Conservation (phyloP, 1,139 yeast species). For the Lodderomyces theae region DNA sequence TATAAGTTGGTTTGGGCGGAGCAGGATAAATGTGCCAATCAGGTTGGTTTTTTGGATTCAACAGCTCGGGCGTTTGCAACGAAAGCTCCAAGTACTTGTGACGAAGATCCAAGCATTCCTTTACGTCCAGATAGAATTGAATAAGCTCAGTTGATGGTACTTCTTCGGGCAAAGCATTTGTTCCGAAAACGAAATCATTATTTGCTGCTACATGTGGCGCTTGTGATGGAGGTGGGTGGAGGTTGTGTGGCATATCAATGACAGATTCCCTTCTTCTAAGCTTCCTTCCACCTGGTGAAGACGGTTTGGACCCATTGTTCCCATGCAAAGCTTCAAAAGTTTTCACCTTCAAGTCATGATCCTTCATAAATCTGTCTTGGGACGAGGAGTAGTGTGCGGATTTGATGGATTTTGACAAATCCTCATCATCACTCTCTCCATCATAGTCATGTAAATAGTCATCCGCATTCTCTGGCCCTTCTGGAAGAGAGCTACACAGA, state of each 20-base stretch:
- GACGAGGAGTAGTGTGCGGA: constrained; percentile 64
- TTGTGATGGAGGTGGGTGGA: constrained; percentile 25
- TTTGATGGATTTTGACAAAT: constrained; percentile 29
- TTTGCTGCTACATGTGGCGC: constrained; percentile 5
- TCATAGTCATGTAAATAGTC: constrained; percentile 16
- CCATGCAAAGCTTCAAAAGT: constrained; percentile 57
- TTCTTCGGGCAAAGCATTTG: constrained; percentile 64
- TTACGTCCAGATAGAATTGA: constrained; percentile 67
- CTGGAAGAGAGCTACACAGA: constrained; percentile 4
- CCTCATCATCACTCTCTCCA: constrained; percentile 30
- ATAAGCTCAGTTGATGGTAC: constrained; percentile 68
- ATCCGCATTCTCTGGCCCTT: constrained; percentile 19
- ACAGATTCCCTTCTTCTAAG: constrained; percentile 4
- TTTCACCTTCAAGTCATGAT: constrained; percentile 66
- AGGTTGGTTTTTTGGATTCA: constrained; percentile 76
- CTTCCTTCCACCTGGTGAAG: constrained; percentile 9
- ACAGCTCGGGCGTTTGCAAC: constrained; percentile 59
- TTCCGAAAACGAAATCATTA: constrained; percentile 14
- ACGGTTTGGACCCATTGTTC: constrained; percentile 8
- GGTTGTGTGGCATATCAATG: constrained; percentile 12
- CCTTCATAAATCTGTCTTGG: constrained; percentile 65
- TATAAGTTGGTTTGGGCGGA: constrained; percentile 93
- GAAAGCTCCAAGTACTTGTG: constrained; percentile 72
- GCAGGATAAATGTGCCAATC: constrained; percentile 86
- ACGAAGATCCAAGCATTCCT: constrained; percentile 70